Evolutionary conservation across 305 asterid species (phyloP), one percentile per base, ranked within the genome.

Genomic region (Fraxinus angustifolia): DNA sequence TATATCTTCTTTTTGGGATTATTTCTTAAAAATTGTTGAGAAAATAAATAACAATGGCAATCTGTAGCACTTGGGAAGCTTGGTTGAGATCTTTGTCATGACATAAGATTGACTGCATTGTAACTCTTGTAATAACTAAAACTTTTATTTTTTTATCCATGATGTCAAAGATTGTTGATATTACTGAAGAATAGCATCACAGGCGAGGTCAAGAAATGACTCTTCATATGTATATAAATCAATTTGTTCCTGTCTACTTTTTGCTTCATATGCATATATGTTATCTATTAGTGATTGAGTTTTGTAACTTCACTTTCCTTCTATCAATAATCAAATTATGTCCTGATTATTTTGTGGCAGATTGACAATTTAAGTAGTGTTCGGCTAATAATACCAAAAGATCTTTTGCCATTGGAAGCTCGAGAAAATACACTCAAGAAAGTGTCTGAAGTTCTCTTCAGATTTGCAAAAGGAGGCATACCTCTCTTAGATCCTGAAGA

Each of bases 391-490:
- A 93, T 95, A 89, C 97, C 98, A 14, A 94, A 91, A 87, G 97
- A 95, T 87, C 96, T 94, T 83, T 91, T 92, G 84, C 97, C 97
- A 71, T 21, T 87, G 34, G 94, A 92, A 89, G 86, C 93, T 86
- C 96, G 99, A 82, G 93, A 94, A 88, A 92, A 95, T 85, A 94
- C 99, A 73, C 79, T 94, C 87, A 94, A 92, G 92, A 95, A 90
- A 90, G 91, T 91, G 26, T 90, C 91, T 50, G 97, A 93, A 88
- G 92, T 91, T 88, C 90, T 92, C 78, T 89, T 83, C 81, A 91
- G 97, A 90, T 91, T 91, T 89, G 80, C 91, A 6, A 93, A 90
- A 87, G 97, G 89, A 81, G 97, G 99, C 82, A 62, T 91, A 83
- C 95, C 99, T 82, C 88, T 86, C 83, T 90, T 95, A 58, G 97